These are phyloP conservation scores for Protomyces lactucae-debilis DNA, from an alignment of 1,139 yeast species.

Conservation along the genomic window DNA sequence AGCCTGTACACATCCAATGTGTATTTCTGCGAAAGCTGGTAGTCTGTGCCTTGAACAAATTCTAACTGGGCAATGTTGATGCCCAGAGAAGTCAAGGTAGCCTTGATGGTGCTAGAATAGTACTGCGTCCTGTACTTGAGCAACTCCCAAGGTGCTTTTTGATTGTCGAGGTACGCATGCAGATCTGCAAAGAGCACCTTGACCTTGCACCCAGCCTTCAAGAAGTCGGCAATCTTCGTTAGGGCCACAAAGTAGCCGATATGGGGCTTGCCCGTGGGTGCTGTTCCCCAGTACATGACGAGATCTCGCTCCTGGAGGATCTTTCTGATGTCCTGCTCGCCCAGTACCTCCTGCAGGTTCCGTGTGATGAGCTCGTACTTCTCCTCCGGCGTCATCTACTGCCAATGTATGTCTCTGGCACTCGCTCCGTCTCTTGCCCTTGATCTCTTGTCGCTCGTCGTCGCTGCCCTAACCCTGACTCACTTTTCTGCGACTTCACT, in stretches of 20 bases:
- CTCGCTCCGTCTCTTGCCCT: background rate
- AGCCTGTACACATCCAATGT: slow-evolving; percentile 83
- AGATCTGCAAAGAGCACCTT: slow-evolving; percentile 90
- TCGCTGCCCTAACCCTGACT: background rate
- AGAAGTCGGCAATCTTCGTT: slow-evolving; percentile 91
- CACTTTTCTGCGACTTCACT: background rate
- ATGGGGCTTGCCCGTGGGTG: slow-evolving; percentile 96
- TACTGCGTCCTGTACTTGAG: slow-evolving; percentile 83
- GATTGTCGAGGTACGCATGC: slow-evolving; percentile 94
- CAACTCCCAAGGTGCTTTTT: slow-evolving; percentile 95
- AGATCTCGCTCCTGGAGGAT: slow-evolving; percentile 77
- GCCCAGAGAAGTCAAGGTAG: slow-evolving; percentile 76
- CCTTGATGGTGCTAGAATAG: slow-evolving; percentile 76
- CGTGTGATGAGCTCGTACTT: slow-evolving; percentile 75
- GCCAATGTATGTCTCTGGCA: background rate
- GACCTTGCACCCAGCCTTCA: slow-evolving; percentile 75
- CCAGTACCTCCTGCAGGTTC: slow-evolving; percentile 85
- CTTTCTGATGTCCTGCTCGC: slow-evolving; percentile 80
- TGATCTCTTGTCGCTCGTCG: background rate
- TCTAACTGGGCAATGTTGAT: slow-evolving; percentile 85
- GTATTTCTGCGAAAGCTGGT: slow-evolving; percentile 72
- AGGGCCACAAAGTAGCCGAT: slow-evolving; percentile 95
- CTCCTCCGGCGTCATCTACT: slow-evolving; percentile 39
- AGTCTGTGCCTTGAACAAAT: slow-evolving; percentile 82
- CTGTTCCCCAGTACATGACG: slow-evolving; percentile 82